Evolutionary conservation across 441 rosid species (phyloP).

Genomic region (Codiaeum variegatum): DNA sequence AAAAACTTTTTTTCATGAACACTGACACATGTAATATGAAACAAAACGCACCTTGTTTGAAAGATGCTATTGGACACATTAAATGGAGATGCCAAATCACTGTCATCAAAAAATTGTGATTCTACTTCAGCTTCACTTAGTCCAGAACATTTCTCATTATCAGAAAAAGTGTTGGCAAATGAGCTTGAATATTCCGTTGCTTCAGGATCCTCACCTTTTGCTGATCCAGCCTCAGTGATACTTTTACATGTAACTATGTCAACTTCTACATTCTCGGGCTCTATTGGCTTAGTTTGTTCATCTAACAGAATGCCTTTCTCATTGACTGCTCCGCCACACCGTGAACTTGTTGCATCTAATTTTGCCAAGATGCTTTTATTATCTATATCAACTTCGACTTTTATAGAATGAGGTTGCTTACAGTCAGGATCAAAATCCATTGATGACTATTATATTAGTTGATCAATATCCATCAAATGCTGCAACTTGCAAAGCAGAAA

Average conservation of each 20-base stretch:
- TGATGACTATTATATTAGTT: slow-evolving; percentile 16
- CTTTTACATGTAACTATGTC: slow-evolving; percentile 44
- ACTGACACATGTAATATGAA: background rate
- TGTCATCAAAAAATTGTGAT: slow-evolving; percentile 59
- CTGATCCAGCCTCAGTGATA: slow-evolving; percentile 21
- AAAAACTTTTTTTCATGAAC: background rate
- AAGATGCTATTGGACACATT: slow-evolving; percentile 52
- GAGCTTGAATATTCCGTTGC: slow-evolving; percentile 93
- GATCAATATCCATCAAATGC: slow-evolving; percentile 6
- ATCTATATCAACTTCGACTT: slow-evolving; percentile 33
- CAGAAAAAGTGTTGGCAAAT: slow-evolving; percentile 65
- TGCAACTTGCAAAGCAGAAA: slow-evolving; percentile 8
- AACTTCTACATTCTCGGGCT: slow-evolving; percentile 48
- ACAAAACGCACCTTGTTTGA: slow-evolving; percentile 50
- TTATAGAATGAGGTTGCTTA: slow-evolving; percentile 21
- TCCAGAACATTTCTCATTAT: slow-evolving; percentile 45
- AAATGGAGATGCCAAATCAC: slow-evolving; percentile 49
- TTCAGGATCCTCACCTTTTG: slow-evolving; percentile 59
- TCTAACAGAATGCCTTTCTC: slow-evolving; percentile 23
- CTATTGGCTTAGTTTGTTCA: slow-evolving; percentile 24
- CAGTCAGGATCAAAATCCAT: slow-evolving; percentile 41
- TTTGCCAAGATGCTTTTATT: slow-evolving; percentile 26
- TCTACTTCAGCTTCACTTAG: slow-evolving; percentile 73
- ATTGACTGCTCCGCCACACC: slow-evolving; percentile 25
- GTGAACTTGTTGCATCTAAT: slow-evolving; percentile 26